phyloP scores from a whole-genome alignment of 2,329 filamentous ascomycete genomes.

The Cercospora nicotianae region DNA sequence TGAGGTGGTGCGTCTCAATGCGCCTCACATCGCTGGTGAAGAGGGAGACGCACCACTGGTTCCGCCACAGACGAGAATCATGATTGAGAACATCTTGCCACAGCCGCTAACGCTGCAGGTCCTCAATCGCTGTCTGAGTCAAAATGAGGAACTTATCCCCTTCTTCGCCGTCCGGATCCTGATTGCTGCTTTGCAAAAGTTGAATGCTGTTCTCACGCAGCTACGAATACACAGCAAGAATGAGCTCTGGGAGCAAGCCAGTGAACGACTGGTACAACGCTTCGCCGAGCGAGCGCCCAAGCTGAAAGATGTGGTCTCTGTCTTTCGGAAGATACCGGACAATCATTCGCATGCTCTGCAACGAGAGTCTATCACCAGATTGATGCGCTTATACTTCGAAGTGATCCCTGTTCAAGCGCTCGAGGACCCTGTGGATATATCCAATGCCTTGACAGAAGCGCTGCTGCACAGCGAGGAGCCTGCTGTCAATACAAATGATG shows the following conservation, averaged over 20 bases:
- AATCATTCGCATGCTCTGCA: slow-evolving; percentile 66
- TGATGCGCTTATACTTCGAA: slow-evolving; percentile 83
- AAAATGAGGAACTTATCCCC: slow-evolving; percentile 74
- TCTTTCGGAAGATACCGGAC: slow-evolving; percentile 68
- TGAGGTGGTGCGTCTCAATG: slow-evolving; percentile 70
- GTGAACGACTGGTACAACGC: slow-evolving; percentile 66
- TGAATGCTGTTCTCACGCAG: slow-evolving; percentile 63
- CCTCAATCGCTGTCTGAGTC: slow-evolving; percentile 74
- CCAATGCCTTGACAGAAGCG: slow-evolving; percentile 68
- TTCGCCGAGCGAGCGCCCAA: slow-evolving; percentile 78
- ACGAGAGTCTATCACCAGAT: slow-evolving; percentile 72
- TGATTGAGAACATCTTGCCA: slow-evolving; percentile 85
- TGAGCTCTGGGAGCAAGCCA: slow-evolving; percentile 68
- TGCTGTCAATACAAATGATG: slow-evolving; percentile 40
- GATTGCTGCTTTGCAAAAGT: slow-evolving; percentile 74
- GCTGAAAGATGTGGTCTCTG: slow-evolving; percentile 75
- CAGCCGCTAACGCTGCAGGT: slow-evolving; percentile 77
- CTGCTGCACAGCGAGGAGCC: slow-evolving; percentile 50
- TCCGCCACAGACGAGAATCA: slow-evolving; percentile 75
- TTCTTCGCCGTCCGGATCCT: slow-evolving; percentile 83
- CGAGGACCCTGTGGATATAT: slow-evolving; percentile 85
- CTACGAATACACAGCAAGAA: slow-evolving; percentile 47
- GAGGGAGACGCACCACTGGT: slow-evolving; percentile 55
- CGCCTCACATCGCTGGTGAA: slow-evolving; percentile 72
- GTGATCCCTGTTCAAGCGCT: slow-evolving; percentile 75